A percentile compares a stretch with the other conserved stretches of the same genome.
Evolutionary conservation across 257 asterid genomes (phyloP).

Genomic region (Ilex asprella): DNA sequence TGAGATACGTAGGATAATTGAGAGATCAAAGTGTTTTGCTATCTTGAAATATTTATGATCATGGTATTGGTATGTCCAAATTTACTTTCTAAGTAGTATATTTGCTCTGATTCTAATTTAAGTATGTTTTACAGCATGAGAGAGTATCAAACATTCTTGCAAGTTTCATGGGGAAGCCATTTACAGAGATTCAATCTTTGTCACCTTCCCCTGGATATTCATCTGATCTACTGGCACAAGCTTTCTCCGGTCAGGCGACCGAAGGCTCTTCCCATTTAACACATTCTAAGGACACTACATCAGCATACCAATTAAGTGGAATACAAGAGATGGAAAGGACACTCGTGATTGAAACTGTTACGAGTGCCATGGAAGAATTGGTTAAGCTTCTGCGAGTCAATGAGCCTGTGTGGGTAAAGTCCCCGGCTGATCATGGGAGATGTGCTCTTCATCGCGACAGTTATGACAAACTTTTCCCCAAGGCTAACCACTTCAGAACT

Average conservation of each 20-base stretch:
- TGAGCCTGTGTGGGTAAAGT: conserved; percentile 55
- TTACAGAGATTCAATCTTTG: conserved; percentile 1
- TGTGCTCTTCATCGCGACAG: conserved; percentile 33
- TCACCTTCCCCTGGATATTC: conserved; percentile 16
- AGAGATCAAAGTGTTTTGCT: too few species aligned
- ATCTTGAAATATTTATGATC: neutral
- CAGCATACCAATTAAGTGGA: conserved; percentile 12
- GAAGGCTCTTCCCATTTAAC: conserved; percentile 13
- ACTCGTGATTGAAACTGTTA: conserved; percentile 26
- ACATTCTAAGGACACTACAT: conserved; percentile 10
- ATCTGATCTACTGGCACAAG: conserved; percentile 10
- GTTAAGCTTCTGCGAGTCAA: conserved; percentile 39
- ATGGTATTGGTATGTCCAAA: too few species aligned
- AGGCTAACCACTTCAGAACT: conserved; percentile 21
- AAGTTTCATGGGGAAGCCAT: conserved; percentile 25
- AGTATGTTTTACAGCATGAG: conserved; percentile 31
- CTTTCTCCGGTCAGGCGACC: conserved; percentile 15
- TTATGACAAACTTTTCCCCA: conserved; percentile 49
- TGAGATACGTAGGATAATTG: too few species aligned
- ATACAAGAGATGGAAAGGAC: conserved; percentile 30
- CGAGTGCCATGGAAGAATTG: conserved; percentile 48
- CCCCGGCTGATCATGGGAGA: conserved; percentile 32
- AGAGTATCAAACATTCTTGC: conserved; percentile 23
- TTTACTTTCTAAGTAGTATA: neutral
- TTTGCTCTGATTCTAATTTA: too few species aligned